Base-by-base conservation (phyloP, 306 rosid genomes). In the Ochetophila trinervis region DNA sequence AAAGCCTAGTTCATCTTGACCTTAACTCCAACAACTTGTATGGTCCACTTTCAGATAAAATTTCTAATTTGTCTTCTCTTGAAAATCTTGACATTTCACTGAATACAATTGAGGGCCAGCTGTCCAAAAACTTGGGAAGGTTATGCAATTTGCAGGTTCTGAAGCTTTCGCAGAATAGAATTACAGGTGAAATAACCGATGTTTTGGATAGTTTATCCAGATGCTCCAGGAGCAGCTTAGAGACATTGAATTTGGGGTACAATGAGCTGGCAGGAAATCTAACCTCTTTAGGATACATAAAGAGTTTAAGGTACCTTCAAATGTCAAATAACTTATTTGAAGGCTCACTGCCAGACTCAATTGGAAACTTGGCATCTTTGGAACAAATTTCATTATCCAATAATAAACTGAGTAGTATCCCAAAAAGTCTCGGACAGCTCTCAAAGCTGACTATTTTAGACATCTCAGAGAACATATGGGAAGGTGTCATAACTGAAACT, bases 281-380 rank as follows among this genome's bases (percentile, higher is more conserved):
- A 35, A 27, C 45, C 42, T 67, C 73, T 52, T 18, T 80, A 11
- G 75, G 72, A 15, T 32, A 67, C 40, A 55, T 52, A 57, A 51
- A 40, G 6, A 50, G 62, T 4, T 52, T 71, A 0, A 42, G 21
- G 21, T 0, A 3, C 3, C 80, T 74, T 55, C 6, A 45, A 6
- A 78, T 64, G 5, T 0, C 5, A 3, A 0, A 0, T 0, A 81
- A 77, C 44, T 17, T 4, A 13, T 70, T 81, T 62, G 17, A 14
- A 21, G 78, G 78, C 30, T 11, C 68, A 1, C 57, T 81, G 42
- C 78, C 80, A 23, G 17, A 70, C 23, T 49, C 63, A 14, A 16
- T 81, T 1, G 80, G 80, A 67, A 81, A 77, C 15, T 62, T 74
- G 36, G 53, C 79, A 23, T 65, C 62, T 21, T 17, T 79, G 58